phyloP scores from a whole-genome alignment of 768 basidiomycete species.

The Exsudoporus frostii region DNA sequence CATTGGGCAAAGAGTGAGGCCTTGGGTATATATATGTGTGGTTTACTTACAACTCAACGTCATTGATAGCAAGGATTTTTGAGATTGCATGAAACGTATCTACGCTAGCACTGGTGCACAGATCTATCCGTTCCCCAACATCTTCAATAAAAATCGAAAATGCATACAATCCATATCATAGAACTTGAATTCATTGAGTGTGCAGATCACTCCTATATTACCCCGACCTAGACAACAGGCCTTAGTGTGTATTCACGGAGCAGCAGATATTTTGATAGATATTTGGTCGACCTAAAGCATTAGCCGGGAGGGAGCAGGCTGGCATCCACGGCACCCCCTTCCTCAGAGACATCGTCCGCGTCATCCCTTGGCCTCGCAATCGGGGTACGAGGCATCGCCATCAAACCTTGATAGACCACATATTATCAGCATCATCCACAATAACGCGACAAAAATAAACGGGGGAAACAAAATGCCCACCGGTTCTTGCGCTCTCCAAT shows the following conservation, averaged over 20 bases:
- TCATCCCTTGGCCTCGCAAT: constrained; percentile 59
- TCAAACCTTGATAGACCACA: constrained; percentile 57
- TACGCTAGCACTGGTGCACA: too few species aligned
- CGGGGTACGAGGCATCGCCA: constrained; percentile 98
- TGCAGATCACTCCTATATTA: background rate
- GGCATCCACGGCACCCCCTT: constrained; percentile 70
- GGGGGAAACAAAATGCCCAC: constrained; percentile 42
- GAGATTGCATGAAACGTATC: too few species aligned
- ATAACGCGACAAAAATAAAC: background rate
- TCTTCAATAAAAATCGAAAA: background rate
- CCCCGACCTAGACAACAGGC: background rate
- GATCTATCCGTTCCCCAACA: too few species aligned
- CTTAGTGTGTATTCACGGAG: background rate
- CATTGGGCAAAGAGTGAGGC: too few species aligned
- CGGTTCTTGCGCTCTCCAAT: constrained; percentile 91
- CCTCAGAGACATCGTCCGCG: constrained; percentile 52
- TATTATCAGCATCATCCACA: background rate
- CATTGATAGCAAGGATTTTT: too few species aligned
- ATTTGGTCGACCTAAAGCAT: constrained; percentile 5
- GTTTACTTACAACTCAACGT: too few species aligned
- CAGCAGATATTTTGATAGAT: background rate
- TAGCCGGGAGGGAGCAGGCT: constrained; percentile 93
- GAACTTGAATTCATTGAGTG: background rate
- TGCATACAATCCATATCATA: background rate
- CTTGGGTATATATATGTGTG: too few species aligned